Evolutionary conservation across 495 filamentous ascomycete genomes (phyloP).

Genomic region (Lasiosphaeriaceae sp.): DNA sequence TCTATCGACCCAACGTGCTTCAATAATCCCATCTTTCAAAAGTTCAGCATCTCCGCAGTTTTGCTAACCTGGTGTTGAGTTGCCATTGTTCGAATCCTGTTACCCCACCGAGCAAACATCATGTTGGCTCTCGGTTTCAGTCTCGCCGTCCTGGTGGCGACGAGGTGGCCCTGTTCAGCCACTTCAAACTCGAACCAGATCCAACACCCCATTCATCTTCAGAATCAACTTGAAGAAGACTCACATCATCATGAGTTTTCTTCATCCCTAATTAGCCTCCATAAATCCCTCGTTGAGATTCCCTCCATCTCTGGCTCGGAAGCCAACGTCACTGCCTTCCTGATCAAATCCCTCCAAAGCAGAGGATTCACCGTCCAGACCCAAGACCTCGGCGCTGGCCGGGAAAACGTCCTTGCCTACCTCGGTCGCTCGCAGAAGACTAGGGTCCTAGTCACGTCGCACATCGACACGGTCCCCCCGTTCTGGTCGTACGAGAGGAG

Average conservation of each 20-base stretch:
- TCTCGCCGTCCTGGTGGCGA: no score
- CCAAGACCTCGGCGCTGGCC: background rate
- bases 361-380: conserved; percentile 37
- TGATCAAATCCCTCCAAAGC: conserved; percentile 58
- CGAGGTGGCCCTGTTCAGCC: no score
- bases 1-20: no score
- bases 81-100: no score
- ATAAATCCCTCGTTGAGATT: conserved; percentile 70
- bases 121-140: no score
- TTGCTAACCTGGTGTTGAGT: no score
- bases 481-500: conserved; percentile 59
- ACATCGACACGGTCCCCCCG: conserved; percentile 68
- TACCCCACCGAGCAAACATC: no score
- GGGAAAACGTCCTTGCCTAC: conserved; percentile 78
- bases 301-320: conserved; percentile 76
- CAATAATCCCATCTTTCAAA: no score
- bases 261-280: conserved; percentile 41
- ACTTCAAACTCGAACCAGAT: background rate
- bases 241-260: background rate
- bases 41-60: no score
- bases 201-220: background rate
- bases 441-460: conserved; percentile 66
- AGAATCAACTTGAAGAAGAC: background rate
- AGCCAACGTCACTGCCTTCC: conserved; percentile 60
- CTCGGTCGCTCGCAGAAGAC: conserved; percentile 44